phyloP scores from a whole-genome alignment of 345 rosid species.

The Stellera chamaejasme region DNA sequence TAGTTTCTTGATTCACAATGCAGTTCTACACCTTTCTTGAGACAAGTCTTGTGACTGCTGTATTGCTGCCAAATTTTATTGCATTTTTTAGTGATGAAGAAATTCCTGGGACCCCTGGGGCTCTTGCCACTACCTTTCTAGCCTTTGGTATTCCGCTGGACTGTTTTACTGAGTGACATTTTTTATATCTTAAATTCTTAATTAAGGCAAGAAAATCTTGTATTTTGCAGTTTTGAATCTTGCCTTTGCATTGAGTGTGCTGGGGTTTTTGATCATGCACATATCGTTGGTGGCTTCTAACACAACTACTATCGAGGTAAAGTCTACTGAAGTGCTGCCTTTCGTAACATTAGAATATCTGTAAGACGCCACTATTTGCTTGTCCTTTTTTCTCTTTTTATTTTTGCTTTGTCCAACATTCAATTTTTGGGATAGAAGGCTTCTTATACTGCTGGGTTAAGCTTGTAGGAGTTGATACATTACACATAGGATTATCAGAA shows the following conservation, averaged over 20 bases:
- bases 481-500: too few relatives aligned
- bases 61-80: conserved; percentile 78
- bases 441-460: too few relatives aligned
- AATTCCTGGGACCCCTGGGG: conserved; percentile 90
- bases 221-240: conserved; percentile 67
- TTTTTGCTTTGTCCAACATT: background rate
- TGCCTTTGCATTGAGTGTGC: conserved; percentile 89
- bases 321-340: background rate
- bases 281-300: conserved; percentile 72
- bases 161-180: background rate
- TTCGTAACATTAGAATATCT: too few relatives aligned
- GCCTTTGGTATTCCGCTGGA: conserved; percentile 56
- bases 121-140: conserved; percentile 93
- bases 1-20: conserved; percentile 21
- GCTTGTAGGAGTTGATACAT: too few relatives aligned
- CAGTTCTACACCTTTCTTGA: conserved; percentile 96
- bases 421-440: too few relatives aligned
- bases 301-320: conserved; percentile 97
- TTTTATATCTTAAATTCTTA: background rate
- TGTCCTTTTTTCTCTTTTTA: background rate
- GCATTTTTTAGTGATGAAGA: conserved; percentile 91
- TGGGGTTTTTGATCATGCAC: conserved; percentile 97
- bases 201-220: background rate
- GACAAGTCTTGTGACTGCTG: conserved; percentile 79
- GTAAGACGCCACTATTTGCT: background rate